Percentiles rank a stretch among this genome's conserved stretches.
Evolutionary conservation across 2,329 filamentous ascomycete species (phyloP).

Genomic region (Arthroderma sp.): DNA sequence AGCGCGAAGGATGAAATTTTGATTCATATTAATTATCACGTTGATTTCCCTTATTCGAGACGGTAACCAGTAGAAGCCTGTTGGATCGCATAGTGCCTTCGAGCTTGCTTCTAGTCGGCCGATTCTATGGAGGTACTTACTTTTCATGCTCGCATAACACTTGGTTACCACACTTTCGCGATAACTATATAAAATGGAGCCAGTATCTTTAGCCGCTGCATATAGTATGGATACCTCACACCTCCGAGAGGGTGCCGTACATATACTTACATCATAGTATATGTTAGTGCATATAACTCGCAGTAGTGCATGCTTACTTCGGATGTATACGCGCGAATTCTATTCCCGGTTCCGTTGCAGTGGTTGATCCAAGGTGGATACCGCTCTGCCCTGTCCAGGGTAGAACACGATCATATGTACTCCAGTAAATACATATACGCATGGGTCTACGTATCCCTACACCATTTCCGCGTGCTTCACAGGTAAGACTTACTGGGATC

Average conservation of each 20-base stretch:
- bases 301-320: neutral
- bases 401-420: neutral
- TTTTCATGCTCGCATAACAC: neutral
- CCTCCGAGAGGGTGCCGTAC: neutral
- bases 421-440: neutral
- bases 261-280: neutral
- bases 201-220: neutral
- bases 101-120: neutral
- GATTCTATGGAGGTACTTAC: neutral
- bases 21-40: neutral
- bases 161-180: neutral
- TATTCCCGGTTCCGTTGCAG: neutral
- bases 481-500: neutral
- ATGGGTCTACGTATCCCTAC: neutral
- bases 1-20: conserved; percentile 27
- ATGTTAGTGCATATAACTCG: neutral
- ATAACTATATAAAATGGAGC: conserved; percentile 4
- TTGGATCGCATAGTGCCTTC: neutral
- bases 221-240: neutral
- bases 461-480: neutral
- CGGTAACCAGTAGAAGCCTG: neutral
- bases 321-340: neutral
- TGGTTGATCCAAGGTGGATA: conserved; percentile 2
- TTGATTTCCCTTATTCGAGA: neutral
- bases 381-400: neutral